phyloP scores from a whole-genome alignment of 805 yeast species.

The Candida ortonii region DNA sequence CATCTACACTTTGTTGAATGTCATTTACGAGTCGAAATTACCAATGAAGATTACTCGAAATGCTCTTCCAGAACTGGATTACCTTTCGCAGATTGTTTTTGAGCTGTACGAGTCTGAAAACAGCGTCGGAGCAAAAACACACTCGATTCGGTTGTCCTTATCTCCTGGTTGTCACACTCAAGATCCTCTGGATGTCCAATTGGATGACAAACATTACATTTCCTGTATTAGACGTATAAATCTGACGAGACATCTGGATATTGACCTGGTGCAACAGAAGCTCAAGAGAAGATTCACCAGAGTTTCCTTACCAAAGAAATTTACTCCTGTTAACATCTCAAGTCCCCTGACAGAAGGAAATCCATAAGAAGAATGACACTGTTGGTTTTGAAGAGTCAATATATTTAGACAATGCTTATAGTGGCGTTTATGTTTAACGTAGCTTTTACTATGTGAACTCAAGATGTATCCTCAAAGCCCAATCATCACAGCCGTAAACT shows the following conservation, averaged over 20 bases:
- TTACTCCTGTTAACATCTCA: slow-evolving; percentile 83
- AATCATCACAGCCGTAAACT: not conserved
- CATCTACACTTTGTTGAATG: slow-evolving; percentile 87
- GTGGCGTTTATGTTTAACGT: too few species aligned
- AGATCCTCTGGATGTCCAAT: slow-evolving; percentile 94
- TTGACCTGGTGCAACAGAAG: slow-evolving; percentile 81
- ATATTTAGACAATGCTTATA: not conserved
- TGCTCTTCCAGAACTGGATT: slow-evolving; percentile 94
- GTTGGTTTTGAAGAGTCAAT: slow-evolving; percentile 3
- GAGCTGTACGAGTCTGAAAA: slow-evolving; percentile 86
- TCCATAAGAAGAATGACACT: too few species aligned
- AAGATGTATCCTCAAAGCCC: too few species aligned
- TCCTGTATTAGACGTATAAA: slow-evolving; percentile 91
- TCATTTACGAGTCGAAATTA: slow-evolving; percentile 84
- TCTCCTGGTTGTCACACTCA: slow-evolving; percentile 99
- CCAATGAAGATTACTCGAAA: slow-evolving; percentile 96
- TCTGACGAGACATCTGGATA: slow-evolving; percentile 88
- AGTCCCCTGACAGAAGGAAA: slow-evolving; percentile 38
- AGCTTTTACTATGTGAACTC: too few species aligned
- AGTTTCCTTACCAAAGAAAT: slow-evolving; percentile 86
- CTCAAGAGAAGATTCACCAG: slow-evolving; percentile 78
- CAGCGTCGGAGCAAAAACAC: slow-evolving; percentile 67
- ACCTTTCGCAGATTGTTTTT: slow-evolving; percentile 89
- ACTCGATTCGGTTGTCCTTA: slow-evolving; percentile 84
- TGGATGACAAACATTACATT: slow-evolving; percentile 94